Base-by-base conservation (phyloP, 805 yeast species). In the Diddensiella transvaalensis region DNA sequence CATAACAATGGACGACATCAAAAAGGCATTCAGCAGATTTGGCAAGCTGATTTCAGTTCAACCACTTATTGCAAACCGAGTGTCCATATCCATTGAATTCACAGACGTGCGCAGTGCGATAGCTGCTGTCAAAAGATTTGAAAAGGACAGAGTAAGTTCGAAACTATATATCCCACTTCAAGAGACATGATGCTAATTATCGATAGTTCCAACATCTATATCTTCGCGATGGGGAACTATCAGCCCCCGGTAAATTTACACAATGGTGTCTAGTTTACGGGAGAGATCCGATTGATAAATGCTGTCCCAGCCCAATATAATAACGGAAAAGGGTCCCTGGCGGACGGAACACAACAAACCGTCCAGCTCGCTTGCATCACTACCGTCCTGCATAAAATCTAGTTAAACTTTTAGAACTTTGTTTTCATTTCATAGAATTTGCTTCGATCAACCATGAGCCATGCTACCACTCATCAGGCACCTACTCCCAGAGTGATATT, bases 401-500 rank as follows among this genome's bases (percentile, higher is more conserved):
- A n/a, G n/a, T n/a, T n/a, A n/a, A n/a, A n/a, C n/a, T n/a, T n/a
- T n/a, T n/a, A n/a, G n/a, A n/a, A n/a, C n/a, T n/a, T n/a, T n/a
- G n/a, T n/a, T n/a, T n/a, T n/a, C n/a, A n/a, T n/a, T n/a, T n/a
- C n/a, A n/a, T n/a, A n/a, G n/a, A n/a, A n/a, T n/a, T n/a, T n/a
- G n/a, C n/a, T n/a, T n/a, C n/a, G n/a, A n/a, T n/a, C n/a, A n/a
- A n/a, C n/a, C n/a, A n/a, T n/a, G n/a, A n/a, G n/a, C n/a, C n/a
- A n/a, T n/a, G n/a, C 32, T 13, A 26, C 32, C 13, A 26, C 32
- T 26, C 32, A 26, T 41, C 18, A 4, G 18, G 8, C 37, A 21
- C 44, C 37, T 41, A 62, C 71, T 10, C 73, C 73, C 3, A 51
- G 72, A 39, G 64, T 68, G 3, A 67, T 69, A 35, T 59, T 69